A percentile compares a stretch with the other conserved stretches of the same genome.
phyloP scores from a whole-genome alignment of 768 basidiomycete genomes.

The Lyophyllum atratum region DNA sequence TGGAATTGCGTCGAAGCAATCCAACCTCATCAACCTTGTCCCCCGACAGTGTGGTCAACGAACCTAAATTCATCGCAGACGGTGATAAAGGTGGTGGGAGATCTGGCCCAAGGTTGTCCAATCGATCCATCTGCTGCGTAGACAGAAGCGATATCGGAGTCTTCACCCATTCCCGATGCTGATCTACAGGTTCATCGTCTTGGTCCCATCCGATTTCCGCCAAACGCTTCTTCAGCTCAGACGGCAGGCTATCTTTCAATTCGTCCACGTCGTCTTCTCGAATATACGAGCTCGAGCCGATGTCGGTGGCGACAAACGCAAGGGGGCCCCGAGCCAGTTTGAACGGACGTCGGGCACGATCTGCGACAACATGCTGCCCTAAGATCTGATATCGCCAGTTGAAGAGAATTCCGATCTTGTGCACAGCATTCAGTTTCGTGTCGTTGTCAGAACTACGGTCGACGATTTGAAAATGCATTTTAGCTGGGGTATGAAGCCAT shows the following conservation, averaged over 20 bases:
- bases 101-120: conserved; percentile 36
- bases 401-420: conserved; percentile 54
- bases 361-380: conserved; percentile 59
- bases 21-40: conserved; percentile 29
- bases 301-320: conserved; percentile 75
- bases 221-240: conserved; percentile 64
- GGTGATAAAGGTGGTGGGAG: conserved; percentile 23
- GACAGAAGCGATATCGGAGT: conserved; percentile 72
- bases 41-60: conserved; percentile 17
- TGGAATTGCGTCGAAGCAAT: conserved; percentile 60
- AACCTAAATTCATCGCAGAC: conserved; percentile 32
- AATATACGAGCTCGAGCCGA: conserved; percentile 63
- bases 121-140: conserved; percentile 51
- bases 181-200: conserved; percentile 56
- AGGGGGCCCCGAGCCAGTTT: conserved; percentile 69
- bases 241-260: conserved; percentile 54
- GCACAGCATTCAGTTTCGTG: conserved; percentile 53
- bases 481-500: neutral
- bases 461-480: neutral
- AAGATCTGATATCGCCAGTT: conserved; percentile 74
- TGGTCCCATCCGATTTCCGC: conserved; percentile 77
- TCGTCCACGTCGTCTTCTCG: conserved; percentile 54
- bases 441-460: conserved; percentile 48
- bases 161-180: conserved; percentile 56
- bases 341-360: conserved; percentile 68